Evolutionary conservation across 2,329 filamentous ascomycete species (phyloP), one percentile per base, ranked within the genome.

Genomic region (Pyrenochaeta sp.): DNA sequence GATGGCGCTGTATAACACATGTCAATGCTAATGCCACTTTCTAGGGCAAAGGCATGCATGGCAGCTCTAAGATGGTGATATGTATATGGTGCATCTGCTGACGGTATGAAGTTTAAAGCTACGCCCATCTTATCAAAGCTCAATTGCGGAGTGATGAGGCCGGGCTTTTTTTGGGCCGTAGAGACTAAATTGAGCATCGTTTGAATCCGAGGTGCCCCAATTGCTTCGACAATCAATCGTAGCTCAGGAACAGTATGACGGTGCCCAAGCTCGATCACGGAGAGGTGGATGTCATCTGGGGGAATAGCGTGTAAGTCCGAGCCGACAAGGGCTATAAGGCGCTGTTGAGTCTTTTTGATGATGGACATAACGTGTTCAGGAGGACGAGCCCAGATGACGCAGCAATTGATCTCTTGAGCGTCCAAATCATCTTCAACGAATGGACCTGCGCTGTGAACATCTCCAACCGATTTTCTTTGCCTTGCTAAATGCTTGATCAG

Each of bases 1-100:
- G 56, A 56, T 37, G 58, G 61, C 36, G 61, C 58, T 2, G 58
- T 62, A 28, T 64, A 64, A 30, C 63, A 64, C 58, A 58, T 60
- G 34, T 66, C 61, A 24, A 64, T 59, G 15, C 54, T 49, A 8
- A 56, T 42, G 1, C 63, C 61, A 34, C 58, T 64, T 40, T 62
- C 56, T 12, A 66, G 48, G 4, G 58, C 58, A n/a, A 50, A 1
- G 9, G 51, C 48, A 50, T 66, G 58, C 61, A 58, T 60, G 19
- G 62, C 54, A 24, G 52, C 58, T 22, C 56, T 49, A 19, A 66
- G 43, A 37, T 64, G 60, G 36, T 66, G 58, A 30, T 61, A 64
- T 13, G 60, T 64, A 45, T 61, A 61, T 22, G 24, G 6, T 4
- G 40, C 13, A 2, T 45, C 13, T 5, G 27, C 27, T 7, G 48